Conservation (phyloP, 139 green algal genomes). For the Closterium sp. region DNA sequence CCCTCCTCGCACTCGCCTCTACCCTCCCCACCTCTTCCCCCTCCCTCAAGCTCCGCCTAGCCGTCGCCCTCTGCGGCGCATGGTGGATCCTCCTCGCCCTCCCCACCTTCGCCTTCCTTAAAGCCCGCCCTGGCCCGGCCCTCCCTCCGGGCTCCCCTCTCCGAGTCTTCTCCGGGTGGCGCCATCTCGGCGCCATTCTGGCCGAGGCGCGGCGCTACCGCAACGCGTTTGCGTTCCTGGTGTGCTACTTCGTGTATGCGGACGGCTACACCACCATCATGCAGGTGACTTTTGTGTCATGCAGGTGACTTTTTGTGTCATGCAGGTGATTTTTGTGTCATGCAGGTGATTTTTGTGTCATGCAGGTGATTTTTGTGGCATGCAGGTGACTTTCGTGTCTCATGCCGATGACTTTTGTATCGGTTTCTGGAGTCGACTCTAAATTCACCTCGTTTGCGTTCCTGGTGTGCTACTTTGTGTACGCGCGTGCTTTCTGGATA, state of each 20-base stretch:
- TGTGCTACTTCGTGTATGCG: slow-evolving; percentile 26
- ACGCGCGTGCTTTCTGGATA: no score
- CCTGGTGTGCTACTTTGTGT: slow-evolving; percentile 28
- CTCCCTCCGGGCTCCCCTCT: background rate
- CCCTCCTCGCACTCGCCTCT: background rate
- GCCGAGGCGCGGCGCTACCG: background rate
- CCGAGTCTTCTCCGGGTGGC: background rate
- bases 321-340: background rate
- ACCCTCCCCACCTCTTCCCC: background rate
- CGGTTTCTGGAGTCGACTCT: no score
- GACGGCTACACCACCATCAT: slow-evolving; percentile 32
- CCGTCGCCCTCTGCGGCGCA: background rate
- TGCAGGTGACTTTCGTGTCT: no score
- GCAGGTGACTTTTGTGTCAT: no score
- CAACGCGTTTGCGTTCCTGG: slow-evolving; percentile 16
- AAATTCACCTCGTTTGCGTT: slow-evolving; percentile 24
- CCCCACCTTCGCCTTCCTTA: background rate
- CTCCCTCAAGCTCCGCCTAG: background rate
- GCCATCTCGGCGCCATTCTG: background rate
- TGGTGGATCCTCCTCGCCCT: background rate
- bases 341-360: background rate
- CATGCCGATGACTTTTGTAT: no score
- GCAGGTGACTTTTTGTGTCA: background rate
- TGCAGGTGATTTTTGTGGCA: background rate
- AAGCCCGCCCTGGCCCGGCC: background rate